Percentiles rank a stretch among this genome's conserved stretches.
phyloP scores from a whole-genome alignment of 441 rosid genomes.

The Macaranga tanarius region DNA sequence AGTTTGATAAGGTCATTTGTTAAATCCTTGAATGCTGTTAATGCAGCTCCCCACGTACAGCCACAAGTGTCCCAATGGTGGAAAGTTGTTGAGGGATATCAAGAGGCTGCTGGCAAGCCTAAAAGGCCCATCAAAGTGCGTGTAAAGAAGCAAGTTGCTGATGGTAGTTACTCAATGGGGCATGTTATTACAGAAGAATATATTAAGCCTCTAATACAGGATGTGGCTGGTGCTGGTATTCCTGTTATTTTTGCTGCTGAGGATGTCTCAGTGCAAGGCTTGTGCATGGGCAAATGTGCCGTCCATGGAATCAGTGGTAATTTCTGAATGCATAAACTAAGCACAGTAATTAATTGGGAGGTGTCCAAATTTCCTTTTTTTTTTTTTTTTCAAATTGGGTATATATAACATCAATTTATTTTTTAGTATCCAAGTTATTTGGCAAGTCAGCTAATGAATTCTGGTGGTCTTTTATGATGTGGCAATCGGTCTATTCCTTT shows the following conservation, averaged over 20 bases:
- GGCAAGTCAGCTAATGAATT: too few relatives aligned
- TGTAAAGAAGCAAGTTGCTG: conserved; percentile 35
- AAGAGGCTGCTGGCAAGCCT: conserved; percentile 22
- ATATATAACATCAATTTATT: too few relatives aligned
- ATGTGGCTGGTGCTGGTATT: conserved; percentile 26
- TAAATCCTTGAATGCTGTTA: conserved; percentile 40
- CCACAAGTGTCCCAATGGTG: conserved; percentile 65
- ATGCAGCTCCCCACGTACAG: conserved; percentile 26
- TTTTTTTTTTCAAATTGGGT: too few relatives aligned
- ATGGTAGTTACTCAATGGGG: conserved; percentile 39
- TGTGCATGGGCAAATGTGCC: conserved; percentile 57
- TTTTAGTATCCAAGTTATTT: too few relatives aligned
- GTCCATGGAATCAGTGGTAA: conserved; percentile 34
- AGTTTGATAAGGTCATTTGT: conserved; percentile 43
- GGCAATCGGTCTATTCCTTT: too few relatives aligned
- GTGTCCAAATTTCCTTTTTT: too few relatives aligned
- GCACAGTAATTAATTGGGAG: too few relatives aligned
- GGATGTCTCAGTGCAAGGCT: conserved; percentile 47
- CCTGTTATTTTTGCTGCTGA: conserved; percentile 45
- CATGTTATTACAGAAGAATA: conserved; percentile 37
- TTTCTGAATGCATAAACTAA: background rate
- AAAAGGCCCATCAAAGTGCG: conserved; percentile 35
- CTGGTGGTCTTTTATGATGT: too few relatives aligned
- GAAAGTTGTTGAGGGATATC: conserved; percentile 57
- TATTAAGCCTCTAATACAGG: conserved; percentile 26